Evolutionary conservation across 2,329 filamentous ascomycete genomes (phyloP).

Genomic region (Sporothrix sp.): DNA sequence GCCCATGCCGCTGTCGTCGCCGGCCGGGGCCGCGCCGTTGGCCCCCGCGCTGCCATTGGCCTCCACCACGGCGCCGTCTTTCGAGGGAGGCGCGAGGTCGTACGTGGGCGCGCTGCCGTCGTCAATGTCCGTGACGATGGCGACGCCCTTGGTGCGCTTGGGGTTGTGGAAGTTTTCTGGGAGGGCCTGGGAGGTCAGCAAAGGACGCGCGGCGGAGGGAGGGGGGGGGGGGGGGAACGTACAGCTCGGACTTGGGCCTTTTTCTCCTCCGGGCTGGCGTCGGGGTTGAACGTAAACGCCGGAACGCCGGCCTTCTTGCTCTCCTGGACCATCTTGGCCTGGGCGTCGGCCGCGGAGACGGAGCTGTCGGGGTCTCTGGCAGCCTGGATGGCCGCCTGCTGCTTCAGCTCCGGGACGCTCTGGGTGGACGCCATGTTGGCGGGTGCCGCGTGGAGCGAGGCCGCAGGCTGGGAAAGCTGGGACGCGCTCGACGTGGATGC

Average conservation of each 20-base stretch:
- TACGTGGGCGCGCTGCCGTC: constrained; percentile 60
- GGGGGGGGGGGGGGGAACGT: constrained; percentile 26
- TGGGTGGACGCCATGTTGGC: constrained; percentile 24
- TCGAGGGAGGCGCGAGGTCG: constrained; percentile 66
- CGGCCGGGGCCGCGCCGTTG: constrained; percentile 42
- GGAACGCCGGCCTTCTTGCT: constrained; percentile 68
- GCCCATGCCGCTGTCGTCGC: constrained; percentile 47
- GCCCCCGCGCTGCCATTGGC: constrained; percentile 34
- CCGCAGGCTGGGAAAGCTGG: not conserved
- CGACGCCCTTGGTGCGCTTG: constrained; percentile 52
- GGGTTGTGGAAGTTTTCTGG: constrained; percentile 52
- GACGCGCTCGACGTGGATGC: not conserved
- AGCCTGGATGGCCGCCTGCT: constrained; percentile 69
- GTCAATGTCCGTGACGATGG: constrained; percentile 70
- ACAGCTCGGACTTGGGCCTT: constrained; percentile 68
- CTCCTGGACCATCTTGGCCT: constrained; percentile 65
- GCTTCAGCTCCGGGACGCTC: constrained; percentile 56
- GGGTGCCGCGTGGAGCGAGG: not conserved
- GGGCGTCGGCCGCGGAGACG: constrained; percentile 59
- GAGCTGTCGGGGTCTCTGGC: constrained; percentile 59
- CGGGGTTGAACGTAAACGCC: constrained; percentile 78
- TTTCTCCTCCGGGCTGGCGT: constrained; percentile 78
- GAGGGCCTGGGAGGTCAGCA: constrained; percentile 38
- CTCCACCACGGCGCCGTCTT: constrained; percentile 51
- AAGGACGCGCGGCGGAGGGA: not conserved